phyloP scores from a whole-genome alignment of 257 asterid genomes.

The Solanum verrucosum region DNA sequence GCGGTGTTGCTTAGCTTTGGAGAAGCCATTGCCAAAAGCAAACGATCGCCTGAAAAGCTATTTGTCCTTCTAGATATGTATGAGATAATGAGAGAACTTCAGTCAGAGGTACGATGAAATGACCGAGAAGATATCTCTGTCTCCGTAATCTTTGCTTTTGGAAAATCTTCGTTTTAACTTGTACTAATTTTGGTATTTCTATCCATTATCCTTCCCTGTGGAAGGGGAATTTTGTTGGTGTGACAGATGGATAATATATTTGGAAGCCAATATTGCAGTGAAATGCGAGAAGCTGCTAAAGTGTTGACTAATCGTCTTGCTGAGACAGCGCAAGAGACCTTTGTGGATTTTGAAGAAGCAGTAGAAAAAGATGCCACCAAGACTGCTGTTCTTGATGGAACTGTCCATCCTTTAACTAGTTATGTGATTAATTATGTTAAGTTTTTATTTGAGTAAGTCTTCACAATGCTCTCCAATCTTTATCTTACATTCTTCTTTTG shows the following conservation, averaged over 20 bases:
- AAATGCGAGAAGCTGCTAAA: constrained; percentile 65
- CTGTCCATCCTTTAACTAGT: constrained; percentile 97
- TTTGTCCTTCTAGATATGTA: constrained; percentile 96
- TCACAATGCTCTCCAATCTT: not conserved
- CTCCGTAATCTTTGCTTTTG: not conserved
- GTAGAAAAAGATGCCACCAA: constrained; percentile 95
- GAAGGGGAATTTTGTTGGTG: not conserved
- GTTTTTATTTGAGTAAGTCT: constrained; percentile 83
- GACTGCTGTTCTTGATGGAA: constrained; percentile 96
- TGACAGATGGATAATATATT: constrained; percentile 66
- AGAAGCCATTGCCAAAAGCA: constrained; percentile 91
- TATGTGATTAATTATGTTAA: constrained; percentile 90
- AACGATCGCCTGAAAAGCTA: constrained; percentile 84
- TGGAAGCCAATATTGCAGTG: constrained; percentile 53
- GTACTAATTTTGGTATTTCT: not conserved
- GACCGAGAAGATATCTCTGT: not conserved
- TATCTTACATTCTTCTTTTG: not conserved
- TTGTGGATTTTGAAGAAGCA: constrained; percentile 94
- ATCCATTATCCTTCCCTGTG: not conserved
- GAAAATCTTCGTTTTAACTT: not conserved
- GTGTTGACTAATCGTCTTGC: constrained; percentile 69
- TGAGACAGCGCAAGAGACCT: constrained; percentile 88
- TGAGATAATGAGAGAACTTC: constrained; percentile 89
- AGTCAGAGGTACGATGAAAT: constrained; percentile 49
- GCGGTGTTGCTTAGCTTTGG: constrained; percentile 74